Evolutionary conservation across 305 asterid species (phyloP), one percentile per base, ranked within the genome.

Genomic region (Rubia tinctorum): DNA sequence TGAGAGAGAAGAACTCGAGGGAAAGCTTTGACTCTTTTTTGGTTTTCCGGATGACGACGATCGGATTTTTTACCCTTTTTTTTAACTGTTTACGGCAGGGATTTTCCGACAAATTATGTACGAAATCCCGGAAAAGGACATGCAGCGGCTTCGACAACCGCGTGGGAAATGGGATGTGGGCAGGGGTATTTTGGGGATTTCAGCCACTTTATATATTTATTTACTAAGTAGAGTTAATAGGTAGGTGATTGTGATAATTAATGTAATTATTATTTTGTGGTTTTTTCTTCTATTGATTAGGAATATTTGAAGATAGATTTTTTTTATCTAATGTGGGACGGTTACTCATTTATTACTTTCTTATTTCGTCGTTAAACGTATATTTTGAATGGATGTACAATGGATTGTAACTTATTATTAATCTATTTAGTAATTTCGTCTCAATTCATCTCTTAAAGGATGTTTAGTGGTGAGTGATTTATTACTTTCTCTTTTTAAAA

Each of bases 1-100:
- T 13, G 42, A 40, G 12, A 59, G 42, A 40, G 12, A 59, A 20
- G 45, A 45, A 47, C 59, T n/a, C 66, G 43, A 12, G 70, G 2
- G 45, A 39, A 56, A 58, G 74, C 58, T 77, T 77, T 72, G 82
- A 82, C 86, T 80, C 78, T 39, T 39, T 43, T 73, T 44, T 62
- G 76, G 76, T 69, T 55, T 65, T 25, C 72, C 72, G 66, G 75
- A 47, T 49, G 77, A 77, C 58, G 82, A 63, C 66, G 74, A 78
- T 72, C 65, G 65, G 65, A 59, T 20, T 59, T 59, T 58, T 22
- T n/a, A 18, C 22, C 22, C 1, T 23, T 56, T 8, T 25, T 23
- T 59, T 59, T 25, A 22, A 55, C 60, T 55, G 60, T 55, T 55
- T 7, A 55, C n/a, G 23, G 60, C 12, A n/a, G 7, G 60, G 58